Base-by-base conservation (phyloP, 768 basidiomycete species). In the Boletus rex-veris region DNA sequence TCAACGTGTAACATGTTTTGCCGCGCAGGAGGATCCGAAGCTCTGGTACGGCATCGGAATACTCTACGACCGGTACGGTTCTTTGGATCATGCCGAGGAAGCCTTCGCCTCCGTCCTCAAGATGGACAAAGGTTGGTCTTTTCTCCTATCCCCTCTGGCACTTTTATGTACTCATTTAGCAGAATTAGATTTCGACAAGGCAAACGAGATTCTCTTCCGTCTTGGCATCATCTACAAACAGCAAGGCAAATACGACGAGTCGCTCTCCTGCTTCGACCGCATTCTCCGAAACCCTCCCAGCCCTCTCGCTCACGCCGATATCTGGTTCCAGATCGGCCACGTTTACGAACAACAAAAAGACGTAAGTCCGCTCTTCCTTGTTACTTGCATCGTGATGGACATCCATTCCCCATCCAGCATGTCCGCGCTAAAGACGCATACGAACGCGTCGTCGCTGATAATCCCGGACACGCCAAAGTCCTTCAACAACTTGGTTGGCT, bases 301-400 rank as follows among this genome's bases (percentile, higher is more conserved):
- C 58, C 97, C 97, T 2, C 85, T 99, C 31, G 96, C 95, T 15
- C 90, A 95, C 62, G 90, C 93, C 52, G 97, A 99, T 62, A 98
- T 99, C 59, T 98, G 95, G 94, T 98, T 98, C 83, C 97, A 99
- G 74, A 97, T 99, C 56, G 97, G 97, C 3, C 97, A 98, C 66
- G 96, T 98, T 18, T 93, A 91, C 64, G 97, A 98, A 72, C 95
- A 97, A 67, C 92, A 96, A 71, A 89, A 93, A 73, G 94, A 98
- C 69, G 95, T 95, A 68, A 72, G 83, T 75, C 7, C 14, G 12
- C 33, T 18, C 15, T 47, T 18, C 19, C 52, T 44, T 36, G 21
- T 35, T 37, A 37, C 35, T 53, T 8, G 2, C 37, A 36, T 60
- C 33, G 36, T 44, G 53, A 31, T 54, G 63, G 16, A 50, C 42